Evolutionary conservation across 768 basidiomycete species (phyloP).

Genomic region (Suillus subaureus): DNA sequence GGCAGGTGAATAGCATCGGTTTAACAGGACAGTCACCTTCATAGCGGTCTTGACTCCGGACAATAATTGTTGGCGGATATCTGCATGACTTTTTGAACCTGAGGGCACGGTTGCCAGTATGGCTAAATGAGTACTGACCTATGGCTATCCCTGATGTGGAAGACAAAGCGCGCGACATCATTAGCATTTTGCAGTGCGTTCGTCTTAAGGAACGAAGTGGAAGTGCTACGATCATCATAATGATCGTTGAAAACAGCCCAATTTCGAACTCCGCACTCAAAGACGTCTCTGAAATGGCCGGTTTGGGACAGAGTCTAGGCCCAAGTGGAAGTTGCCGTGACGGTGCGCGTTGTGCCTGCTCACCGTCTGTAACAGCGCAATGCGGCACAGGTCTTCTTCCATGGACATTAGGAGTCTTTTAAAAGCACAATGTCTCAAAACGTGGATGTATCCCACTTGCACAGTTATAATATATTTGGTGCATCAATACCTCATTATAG

Average conservation of each 20-base stretch:
- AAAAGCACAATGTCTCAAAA: too few relatives aligned
- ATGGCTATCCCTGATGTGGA: not conserved
- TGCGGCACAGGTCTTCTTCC: too few relatives aligned
- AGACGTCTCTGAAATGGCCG: too few relatives aligned
- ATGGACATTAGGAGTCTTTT: too few relatives aligned
- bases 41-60: conserved; percentile 63
- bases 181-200: not conserved
- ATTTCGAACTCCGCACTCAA: not conserved
- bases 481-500: too few relatives aligned
- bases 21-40: conserved; percentile 53
- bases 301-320: too few relatives aligned
- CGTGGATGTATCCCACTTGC: too few relatives aligned
- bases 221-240: not conserved
- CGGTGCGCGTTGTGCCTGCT: too few relatives aligned
- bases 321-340: too few relatives aligned
- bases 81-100: conserved; percentile 32
- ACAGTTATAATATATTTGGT: too few relatives aligned
- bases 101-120: not conserved
- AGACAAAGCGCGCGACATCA: not conserved
- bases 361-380: too few relatives aligned
- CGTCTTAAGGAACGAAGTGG: not conserved
- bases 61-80: conserved; percentile 54
- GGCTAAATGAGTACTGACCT: not conserved
- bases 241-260: not conserved
- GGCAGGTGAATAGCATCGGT: not conserved